Base-by-base conservation (phyloP, 2,329 filamentous ascomycete species). In the Cercospora brassicicola region DNA sequence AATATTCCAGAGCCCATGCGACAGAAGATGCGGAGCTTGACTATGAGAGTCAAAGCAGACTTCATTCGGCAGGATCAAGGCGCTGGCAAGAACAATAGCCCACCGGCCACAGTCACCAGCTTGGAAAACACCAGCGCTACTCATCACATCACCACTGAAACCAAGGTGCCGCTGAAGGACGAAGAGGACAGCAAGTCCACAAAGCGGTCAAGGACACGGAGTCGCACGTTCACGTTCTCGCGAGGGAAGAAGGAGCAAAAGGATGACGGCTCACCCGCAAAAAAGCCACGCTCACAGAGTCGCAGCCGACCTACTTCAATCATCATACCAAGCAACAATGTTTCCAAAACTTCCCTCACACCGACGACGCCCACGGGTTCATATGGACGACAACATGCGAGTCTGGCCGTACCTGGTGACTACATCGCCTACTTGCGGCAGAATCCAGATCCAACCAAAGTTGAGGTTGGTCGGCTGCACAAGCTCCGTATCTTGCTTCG, bases 1-100 rank as follows among this genome's bases (percentile, higher is more conserved):
- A 97, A 98, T 75, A 96, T 98, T 64, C 94, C 94, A 2, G 92
- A 96, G 76, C 91, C 97, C 71, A 93, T 97, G 84, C 87, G 94
- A 65, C 93, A 94, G 79, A 96, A 96, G 82, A 97, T 99, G 93
- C 88, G 94, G 56, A 94, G 90, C 66, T 83, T 99, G 68, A 93
- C 92, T 70, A 87, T 92, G 72, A 91, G 91, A 39, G 94, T 98
- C 82, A 99, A 99, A 81, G 92, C 93, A 77, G 94, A 98, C 77
- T 96, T 99, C 75, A 93, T 98, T 74, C 90, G 90, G 63, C 94
- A 96, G 78, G 92, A 97, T 78, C 92, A 91, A 59, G 76, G 74
- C 5, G 69, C 75, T 28, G 67, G 69, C 0, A 75, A 73, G 62
- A 84, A 89, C 85, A 80, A 82, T 84, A 78, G 84, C 85, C 63